Base-by-base conservation (phyloP, 352 stramenopile genomes). In the Phytophthora europaea region DNA sequence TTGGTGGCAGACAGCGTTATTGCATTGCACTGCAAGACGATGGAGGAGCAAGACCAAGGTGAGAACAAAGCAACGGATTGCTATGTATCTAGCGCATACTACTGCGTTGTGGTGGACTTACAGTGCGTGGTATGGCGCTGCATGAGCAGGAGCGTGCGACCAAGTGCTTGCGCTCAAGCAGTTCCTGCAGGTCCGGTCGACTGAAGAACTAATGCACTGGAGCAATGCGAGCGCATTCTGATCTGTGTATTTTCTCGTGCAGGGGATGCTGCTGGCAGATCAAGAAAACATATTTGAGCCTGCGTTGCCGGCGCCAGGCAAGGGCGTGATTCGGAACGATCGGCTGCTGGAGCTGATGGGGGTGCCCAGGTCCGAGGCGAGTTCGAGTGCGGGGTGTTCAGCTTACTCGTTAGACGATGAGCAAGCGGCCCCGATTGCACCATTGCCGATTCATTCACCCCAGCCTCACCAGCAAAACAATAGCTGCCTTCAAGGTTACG, bases 111-210 rank as follows among this genome's bases (percentile, higher is more conserved):
- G 6, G 18, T 55, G 23, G 26, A 9, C 48, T 65, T 34, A 74
- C 33, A n/a, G 18, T 33, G 7, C 16, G 20, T 13, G 36, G 12
- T 12, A 23, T 56, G 18, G 4, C 9, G 63, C 18, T 4, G 45
- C 13, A 31, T 56, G 6, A 31, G 40, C 23, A 93, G 86, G 76
- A 22, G 82, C 83, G n/a, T 65, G 80, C 3, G 80, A 91, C 33
- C 81, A 94, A 67, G 79, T 94, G 33, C 56, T 87, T 50, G 78
- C 82, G 15, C 72, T 94, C 28, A 89, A 89, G 72, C 50, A 78
- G 16, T 79, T 76, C 15, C 50, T 76, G 31, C 62, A 76, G 69
- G 47, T 87, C 28, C 48, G 23, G 15, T 13, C 2, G 9, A 12
- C 3, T 43, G 6, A n/a, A 73, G 1, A 7, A 16, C 18, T 7